phyloP scores from a whole-genome alignment of 2,329 filamentous ascomycete species.

The Nemania sp. region DNA sequence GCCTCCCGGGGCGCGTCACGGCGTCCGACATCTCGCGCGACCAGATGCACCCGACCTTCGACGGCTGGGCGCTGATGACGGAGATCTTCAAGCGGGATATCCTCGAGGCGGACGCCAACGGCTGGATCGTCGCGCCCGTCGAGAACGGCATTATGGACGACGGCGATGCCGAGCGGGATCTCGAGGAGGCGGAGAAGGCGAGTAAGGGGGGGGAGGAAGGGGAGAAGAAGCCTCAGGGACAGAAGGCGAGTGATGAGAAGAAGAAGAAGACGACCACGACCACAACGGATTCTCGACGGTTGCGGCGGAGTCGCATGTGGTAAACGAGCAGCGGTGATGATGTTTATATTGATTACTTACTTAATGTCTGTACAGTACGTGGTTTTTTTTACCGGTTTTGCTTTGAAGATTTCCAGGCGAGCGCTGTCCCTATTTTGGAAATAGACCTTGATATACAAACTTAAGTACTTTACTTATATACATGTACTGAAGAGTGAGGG shows the following conservation, averaged over 20 bases:
- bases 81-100: constrained; percentile 31
- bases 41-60: constrained; percentile 29
- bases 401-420: neutral
- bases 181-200: constrained; percentile 14
- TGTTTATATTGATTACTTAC: constrained; percentile 5
- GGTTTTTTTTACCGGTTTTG: neutral
- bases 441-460: neutral
- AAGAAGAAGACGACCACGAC: neutral
- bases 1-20: constrained; percentile 33
- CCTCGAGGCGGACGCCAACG: constrained; percentile 22
- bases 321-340: neutral
- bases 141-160: constrained; percentile 28
- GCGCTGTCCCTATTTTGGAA: neutral
- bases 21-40: constrained; percentile 29
- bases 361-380: constrained; percentile 11
- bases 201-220: neutral
- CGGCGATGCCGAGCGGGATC: constrained; percentile 29
- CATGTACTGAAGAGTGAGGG: neutral
- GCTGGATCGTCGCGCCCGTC: constrained; percentile 27
- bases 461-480: too few relatives aligned
- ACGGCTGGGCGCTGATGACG: constrained; percentile 32
- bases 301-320: neutral
- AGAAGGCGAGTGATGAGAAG: neutral
- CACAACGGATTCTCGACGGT: neutral
- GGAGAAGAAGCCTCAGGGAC: neutral